Conservation (phyloP, 306 rosid genomes). For the peach (Prunus persica) region Prunus_persica_NCBIv2 NC_034009.1:35045501-35046000, state of each 20-base stretch:
- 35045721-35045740: background rate
- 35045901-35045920: constrained; percentile 19
- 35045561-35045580: constrained; percentile 49
- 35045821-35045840: constrained; percentile 81
- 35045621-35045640: constrained; percentile 81
- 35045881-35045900: constrained; percentile 26
- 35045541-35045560: constrained; percentile 70
- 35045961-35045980: constrained; percentile 13
- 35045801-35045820: constrained; percentile 64
- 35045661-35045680: constrained; percentile 74
- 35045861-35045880: constrained; percentile 42
- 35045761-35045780: background rate
- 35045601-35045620: constrained; percentile 55
- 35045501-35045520: constrained; percentile 74
- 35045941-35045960: background rate
- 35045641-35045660: constrained; percentile 66
- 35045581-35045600: constrained; percentile 86
- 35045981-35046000: background rate
- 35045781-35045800: constrained; percentile 57
- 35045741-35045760: background rate
- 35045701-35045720: background rate
- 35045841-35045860: constrained; percentile 91
- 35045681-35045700: constrained; percentile 83
- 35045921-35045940: background rate
- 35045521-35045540: constrained; percentile 60